A percentile compares a stretch with the other conserved stretches of the same genome.
Evolutionary conservation across 306 rosid genomes (phyloP).

Genomic region (Adenanthera pavonina): DNA sequence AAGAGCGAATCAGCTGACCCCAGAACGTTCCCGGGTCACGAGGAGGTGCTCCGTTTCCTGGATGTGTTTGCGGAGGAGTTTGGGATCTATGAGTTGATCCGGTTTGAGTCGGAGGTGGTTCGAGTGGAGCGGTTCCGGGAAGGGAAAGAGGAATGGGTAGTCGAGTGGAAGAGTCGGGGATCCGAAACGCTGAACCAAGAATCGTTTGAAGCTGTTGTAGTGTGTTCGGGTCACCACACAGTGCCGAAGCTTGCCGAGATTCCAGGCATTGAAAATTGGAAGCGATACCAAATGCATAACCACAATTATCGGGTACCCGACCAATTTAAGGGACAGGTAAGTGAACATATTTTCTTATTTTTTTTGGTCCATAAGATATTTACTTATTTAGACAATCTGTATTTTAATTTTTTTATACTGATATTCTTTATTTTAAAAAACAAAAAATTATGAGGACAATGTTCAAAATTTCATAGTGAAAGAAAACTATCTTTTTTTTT

Average conservation of each 20-base stretch:
- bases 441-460: too few species aligned
- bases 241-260: conserved; percentile 8
- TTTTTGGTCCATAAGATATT: too few species aligned
- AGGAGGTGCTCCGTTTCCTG: conserved; percentile 38
- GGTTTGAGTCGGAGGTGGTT: background rate
- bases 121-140: background rate
- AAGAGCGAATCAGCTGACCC: background rate
- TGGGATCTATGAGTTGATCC: background rate
- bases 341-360: background rate
- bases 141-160: too few species aligned
- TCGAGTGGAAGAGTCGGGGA: too few species aligned
- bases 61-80: background rate
- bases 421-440: too few species aligned
- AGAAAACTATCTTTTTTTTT: too few species aligned
- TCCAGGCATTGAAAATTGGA: background rate
- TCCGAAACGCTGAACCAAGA: too few species aligned
- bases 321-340: conserved; percentile 26
- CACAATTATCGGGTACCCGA: conserved; percentile 43
- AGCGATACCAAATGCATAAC: conserved; percentile 40
- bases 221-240: conserved; percentile 40
- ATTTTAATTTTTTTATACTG: too few species aligned
- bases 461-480: too few species aligned
- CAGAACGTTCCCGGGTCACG: conserved; percentile 39
- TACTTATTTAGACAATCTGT: too few species aligned
- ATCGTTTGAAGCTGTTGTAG: too few species aligned